Evolutionary conservation across 768 basidiomycete genomes (phyloP).

Genomic region (Lentinus brumalis): DNA sequence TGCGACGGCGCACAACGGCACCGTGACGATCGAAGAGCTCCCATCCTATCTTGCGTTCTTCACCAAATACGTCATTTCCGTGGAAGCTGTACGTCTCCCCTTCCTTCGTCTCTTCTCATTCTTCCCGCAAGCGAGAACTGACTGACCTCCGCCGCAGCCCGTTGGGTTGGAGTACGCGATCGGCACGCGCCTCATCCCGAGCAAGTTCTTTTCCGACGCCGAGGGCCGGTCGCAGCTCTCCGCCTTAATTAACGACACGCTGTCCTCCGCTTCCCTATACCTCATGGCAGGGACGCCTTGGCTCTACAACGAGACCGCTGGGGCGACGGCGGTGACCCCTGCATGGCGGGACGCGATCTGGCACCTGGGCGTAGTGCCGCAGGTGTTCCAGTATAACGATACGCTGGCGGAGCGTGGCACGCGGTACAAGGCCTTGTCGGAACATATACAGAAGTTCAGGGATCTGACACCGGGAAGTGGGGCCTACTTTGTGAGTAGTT

Average conservation of each 20-base stretch:
- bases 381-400: slow-evolving; percentile 23
- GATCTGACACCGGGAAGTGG: slow-evolving; percentile 31
- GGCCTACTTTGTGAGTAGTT: slow-evolving; percentile 35
- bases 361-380: slow-evolving; percentile 22
- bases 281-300: slow-evolving; percentile 27
- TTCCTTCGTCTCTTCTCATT: background rate
- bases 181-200: slow-evolving; percentile 31
- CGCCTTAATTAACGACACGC: slow-evolving; percentile 20
- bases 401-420: slow-evolving; percentile 14
- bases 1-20: slow-evolving; percentile 31
- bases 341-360: slow-evolving; percentile 32
- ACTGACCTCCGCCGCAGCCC: too few species aligned
- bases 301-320: slow-evolving; percentile 19
- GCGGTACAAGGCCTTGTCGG: slow-evolving; percentile 14
- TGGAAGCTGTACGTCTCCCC: slow-evolving; percentile 26
- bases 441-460: slow-evolving; percentile 25
- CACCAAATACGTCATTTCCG: slow-evolving; percentile 31
- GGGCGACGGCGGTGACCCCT: slow-evolving; percentile 30
- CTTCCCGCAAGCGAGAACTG: slow-evolving; percentile 9
- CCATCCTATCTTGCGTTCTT: slow-evolving; percentile 37
- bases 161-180: slow-evolving; percentile 25
- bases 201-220: slow-evolving; percentile 27
- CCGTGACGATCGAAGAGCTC: slow-evolving; percentile 32
- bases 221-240: slow-evolving; percentile 25
- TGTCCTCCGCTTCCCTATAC: slow-evolving; percentile 27